These are phyloP conservation scores for Elymus sibiricus DNA, from an alignment of 176 grass and related monocot species.

Conservation along the genomic window DNA sequence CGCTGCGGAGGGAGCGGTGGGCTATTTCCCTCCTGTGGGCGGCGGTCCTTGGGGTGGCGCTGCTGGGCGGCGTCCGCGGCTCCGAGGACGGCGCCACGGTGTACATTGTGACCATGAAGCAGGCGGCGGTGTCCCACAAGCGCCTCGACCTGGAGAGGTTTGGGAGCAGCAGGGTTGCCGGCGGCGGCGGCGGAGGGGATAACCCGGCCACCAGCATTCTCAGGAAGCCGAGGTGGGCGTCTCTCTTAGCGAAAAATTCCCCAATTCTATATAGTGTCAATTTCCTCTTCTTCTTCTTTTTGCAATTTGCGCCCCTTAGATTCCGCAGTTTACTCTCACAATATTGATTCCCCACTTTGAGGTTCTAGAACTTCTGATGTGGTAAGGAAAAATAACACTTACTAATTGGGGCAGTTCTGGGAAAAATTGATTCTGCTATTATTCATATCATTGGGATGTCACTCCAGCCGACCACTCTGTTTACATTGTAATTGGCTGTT, in stretches of 20 bases:
- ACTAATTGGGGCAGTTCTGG: neutral
- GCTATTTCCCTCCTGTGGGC: neutral
- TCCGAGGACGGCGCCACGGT: constrained; percentile 64
- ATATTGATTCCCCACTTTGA: neutral
- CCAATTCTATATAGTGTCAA: neutral
- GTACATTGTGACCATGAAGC: constrained; percentile 95
- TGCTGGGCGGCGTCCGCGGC: constrained; percentile 8
- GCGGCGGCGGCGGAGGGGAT: constrained; percentile 22
- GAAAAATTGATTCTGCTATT: neutral
- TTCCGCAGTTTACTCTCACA: neutral
- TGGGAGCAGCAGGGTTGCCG: constrained; percentile 35
- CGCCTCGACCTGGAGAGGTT: constrained; percentile 43
- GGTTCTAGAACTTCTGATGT: neutral
- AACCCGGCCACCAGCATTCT: constrained; percentile 54
- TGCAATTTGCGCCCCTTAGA: neutral
- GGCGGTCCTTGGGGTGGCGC: constrained; percentile 28
- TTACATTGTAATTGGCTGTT: neutral
- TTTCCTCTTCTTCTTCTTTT: neutral
- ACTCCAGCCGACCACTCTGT: neutral
- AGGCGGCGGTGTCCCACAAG: constrained; percentile 57
- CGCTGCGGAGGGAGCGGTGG: neutral
- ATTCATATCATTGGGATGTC: neutral
- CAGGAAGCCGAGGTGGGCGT: constrained; percentile 60
- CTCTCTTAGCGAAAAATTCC: neutral
- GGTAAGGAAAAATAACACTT: neutral